Conservation (phyloP, 2,329 filamentous ascomycete species). For the Parascedosporium putredinis region DNA sequence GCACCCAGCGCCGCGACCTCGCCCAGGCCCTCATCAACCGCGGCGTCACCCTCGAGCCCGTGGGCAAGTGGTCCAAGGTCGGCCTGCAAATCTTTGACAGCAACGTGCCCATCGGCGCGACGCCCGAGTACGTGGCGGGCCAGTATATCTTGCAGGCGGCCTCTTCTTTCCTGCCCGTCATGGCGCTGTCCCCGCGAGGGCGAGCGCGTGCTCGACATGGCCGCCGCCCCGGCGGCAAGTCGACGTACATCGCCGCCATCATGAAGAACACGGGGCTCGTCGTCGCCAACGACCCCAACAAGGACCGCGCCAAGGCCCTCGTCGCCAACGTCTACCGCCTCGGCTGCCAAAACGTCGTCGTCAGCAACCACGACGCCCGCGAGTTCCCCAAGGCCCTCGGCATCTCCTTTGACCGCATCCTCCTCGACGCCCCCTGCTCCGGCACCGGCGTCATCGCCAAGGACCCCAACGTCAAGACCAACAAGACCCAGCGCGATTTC, state of each 20-base stretch:
- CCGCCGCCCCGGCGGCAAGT: conserved; percentile 90
- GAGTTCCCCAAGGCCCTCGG: conserved; percentile 93
- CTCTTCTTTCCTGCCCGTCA: conserved; percentile 92
- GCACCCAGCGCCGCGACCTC: conserved; percentile 65
- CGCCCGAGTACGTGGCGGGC: conserved; percentile 91
- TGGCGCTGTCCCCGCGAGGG: conserved; percentile 93
- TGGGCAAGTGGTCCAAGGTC: conserved; percentile 98
- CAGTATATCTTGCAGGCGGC: conserved; percentile 98
- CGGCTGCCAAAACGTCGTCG: conserved; percentile 85
- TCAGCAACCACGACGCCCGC: conserved; percentile 89
- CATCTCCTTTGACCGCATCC: conserved; percentile 76
- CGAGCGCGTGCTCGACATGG: conserved; percentile 88
- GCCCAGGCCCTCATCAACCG: conserved; percentile 92
- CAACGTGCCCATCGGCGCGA: conserved; percentile 75
- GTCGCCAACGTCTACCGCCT: conserved; percentile 97
- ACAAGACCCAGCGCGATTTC: conserved; percentile 95
- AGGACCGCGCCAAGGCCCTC: conserved; percentile 85
- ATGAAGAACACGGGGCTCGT: conserved; percentile 95
- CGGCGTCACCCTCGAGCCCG: conserved; percentile 88
- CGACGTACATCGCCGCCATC: conserved; percentile 87
- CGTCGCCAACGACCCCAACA: conserved; percentile 94
- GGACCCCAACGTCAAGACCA: conserved; percentile 93
- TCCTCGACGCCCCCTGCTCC: conserved; percentile 91
- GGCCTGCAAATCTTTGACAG: conserved; percentile 94
- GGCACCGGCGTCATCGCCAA: conserved; percentile 97